These are phyloP conservation scores for Pestalotiopsis sp. DNA, from an alignment of 2,329 filamentous ascomycete species.

Conservation along the genomic window DNA sequence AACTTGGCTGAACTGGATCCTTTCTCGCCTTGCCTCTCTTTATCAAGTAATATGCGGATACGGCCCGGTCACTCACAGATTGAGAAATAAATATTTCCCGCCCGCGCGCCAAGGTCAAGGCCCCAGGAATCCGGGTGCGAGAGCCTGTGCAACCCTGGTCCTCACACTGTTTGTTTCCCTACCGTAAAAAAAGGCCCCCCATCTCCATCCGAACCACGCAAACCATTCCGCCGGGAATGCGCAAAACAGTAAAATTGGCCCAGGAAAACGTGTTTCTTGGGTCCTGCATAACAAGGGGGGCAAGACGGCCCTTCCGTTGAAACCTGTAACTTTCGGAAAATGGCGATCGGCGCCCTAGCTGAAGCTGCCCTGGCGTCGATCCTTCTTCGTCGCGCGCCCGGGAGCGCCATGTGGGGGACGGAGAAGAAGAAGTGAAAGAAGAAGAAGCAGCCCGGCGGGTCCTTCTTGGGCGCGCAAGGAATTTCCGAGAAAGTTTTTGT, in stretches of 20 bases:
- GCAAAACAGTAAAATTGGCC: too few relatives aligned
- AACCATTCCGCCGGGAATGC: too few relatives aligned
- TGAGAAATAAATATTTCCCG: neutral
- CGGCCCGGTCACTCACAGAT: neutral
- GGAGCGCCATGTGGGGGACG: neutral
- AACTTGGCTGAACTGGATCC: neutral
- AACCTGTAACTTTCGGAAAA: neutral
- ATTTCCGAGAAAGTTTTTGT: neutral
- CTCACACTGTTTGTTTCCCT: too few relatives aligned
- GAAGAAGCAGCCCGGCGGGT: neutral
- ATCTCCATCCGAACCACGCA: too few relatives aligned
- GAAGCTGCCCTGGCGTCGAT: constrained; percentile 1
- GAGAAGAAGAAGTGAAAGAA: neutral
- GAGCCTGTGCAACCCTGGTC: too few relatives aligned
- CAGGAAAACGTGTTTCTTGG: too few relatives aligned
- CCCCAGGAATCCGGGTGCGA: too few relatives aligned
- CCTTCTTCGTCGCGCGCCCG: neutral
- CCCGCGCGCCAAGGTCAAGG: too few relatives aligned
- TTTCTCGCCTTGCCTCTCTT: neutral
- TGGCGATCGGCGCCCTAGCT: neutral
- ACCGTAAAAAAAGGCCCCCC: too few relatives aligned
- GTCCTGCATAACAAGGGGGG: too few relatives aligned
- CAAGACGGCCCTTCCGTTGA: neutral
- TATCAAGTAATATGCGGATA: too few relatives aligned
- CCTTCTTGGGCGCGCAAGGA: neutral